Percentiles rank a stretch among this genome's conserved stretches.
Conservation (phyloP, 2,329 filamentous ascomycete genomes). For the Epichloe gansuensis region DNA sequence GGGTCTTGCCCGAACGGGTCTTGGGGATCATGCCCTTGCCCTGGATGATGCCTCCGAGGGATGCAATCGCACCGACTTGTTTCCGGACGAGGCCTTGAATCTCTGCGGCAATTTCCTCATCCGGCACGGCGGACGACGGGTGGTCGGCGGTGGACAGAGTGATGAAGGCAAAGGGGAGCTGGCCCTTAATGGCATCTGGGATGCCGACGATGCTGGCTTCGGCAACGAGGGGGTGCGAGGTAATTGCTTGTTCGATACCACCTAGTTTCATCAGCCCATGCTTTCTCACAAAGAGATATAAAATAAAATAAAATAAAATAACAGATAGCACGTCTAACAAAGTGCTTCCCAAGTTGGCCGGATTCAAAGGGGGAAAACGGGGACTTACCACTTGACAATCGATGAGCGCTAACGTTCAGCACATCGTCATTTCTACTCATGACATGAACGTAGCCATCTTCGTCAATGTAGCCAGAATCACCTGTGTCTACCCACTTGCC, state of each 20-base stretch:
- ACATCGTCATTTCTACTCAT: conserved; percentile 67
- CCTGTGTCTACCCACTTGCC: conserved; percentile 85
- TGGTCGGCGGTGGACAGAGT: conserved; percentile 36
- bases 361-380: too few relatives aligned
- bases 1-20: conserved; percentile 82
- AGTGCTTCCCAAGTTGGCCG: too few relatives aligned
- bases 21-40: conserved; percentile 81
- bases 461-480: conserved; percentile 76
- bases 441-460: conserved; percentile 53
- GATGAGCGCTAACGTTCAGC: conserved; percentile 90
- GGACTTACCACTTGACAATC: conserved; percentile 66
- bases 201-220: conserved; percentile 81
- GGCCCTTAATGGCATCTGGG: conserved; percentile 76
- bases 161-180: conserved; percentile 84
- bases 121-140: conserved; percentile 37
- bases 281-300: neutral
- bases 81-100: conserved; percentile 60
- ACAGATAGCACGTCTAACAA: too few relatives aligned
- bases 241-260: conserved; percentile 81
- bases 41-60: conserved; percentile 73
- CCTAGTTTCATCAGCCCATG: conserved; percentile 33
- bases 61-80: conserved; percentile 80
- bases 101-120: conserved; percentile 36
- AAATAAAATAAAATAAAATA: neutral
- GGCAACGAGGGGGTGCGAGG: conserved; percentile 62